Conservation (phyloP, 305 asterid genomes). For the Fraxinus dipetala region DNA sequence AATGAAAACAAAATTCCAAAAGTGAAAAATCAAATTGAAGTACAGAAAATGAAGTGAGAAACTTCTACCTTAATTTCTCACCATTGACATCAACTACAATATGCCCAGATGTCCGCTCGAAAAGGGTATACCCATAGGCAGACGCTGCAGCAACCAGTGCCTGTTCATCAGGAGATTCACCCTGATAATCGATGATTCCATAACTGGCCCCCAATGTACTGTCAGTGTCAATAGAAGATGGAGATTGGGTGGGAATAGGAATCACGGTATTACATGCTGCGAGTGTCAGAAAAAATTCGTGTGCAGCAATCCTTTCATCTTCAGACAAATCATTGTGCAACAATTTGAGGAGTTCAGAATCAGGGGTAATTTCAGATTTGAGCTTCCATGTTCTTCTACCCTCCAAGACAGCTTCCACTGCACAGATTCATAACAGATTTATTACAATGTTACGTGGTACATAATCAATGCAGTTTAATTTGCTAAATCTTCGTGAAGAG, state of each 20-base stretch:
- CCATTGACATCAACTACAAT: slow-evolving; percentile 88
- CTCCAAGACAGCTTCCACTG: slow-evolving; percentile 39
- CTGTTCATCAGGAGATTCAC: slow-evolving; percentile 99
- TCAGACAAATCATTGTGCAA: slow-evolving; percentile 58
- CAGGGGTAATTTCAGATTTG: slow-evolving; percentile 62
- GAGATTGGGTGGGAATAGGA: slow-evolving; percentile 63
- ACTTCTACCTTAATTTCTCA: slow-evolving; percentile 82
- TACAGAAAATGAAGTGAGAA: slow-evolving; percentile 21
- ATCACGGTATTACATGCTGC: slow-evolving; percentile 97
- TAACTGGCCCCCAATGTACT: slow-evolving; percentile 30
- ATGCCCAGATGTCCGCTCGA: slow-evolving; percentile 96
- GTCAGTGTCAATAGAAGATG: slow-evolving; percentile 37
- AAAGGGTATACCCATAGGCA: slow-evolving; percentile 86
- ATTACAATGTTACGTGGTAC: neutral
- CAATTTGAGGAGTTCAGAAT: slow-evolving; percentile 69
- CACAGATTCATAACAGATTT: slow-evolving; percentile 23
- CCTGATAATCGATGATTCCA: slow-evolving; percentile 74
- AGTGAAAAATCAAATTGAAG: slow-evolving; percentile 4
- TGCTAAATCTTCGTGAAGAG: neutral
- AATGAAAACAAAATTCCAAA: slow-evolving; percentile 4
- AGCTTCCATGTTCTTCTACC: slow-evolving; percentile 66
- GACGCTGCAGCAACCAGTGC: slow-evolving; percentile 94
- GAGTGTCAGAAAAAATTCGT: slow-evolving; percentile 79
- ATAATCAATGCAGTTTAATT: neutral
- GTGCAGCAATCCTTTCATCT: slow-evolving; percentile 76